Conservation (phyloP, 1,139 yeast species). For the Saccharomyces hybrid region DNA sequence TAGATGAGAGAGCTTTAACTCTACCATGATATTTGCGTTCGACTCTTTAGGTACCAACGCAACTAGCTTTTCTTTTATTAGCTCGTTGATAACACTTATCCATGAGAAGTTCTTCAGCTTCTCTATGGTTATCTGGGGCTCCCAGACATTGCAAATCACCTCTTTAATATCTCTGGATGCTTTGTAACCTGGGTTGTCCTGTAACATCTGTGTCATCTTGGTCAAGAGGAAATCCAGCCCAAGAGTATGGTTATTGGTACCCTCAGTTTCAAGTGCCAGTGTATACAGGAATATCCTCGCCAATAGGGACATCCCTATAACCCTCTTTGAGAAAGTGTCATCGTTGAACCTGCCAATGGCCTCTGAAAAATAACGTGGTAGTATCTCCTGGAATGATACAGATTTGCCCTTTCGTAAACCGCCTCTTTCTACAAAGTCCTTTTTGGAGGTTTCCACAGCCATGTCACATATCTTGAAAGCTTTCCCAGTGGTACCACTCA, state of each 20-base stretch:
- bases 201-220: not conserved
- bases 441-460: conserved; percentile 78
- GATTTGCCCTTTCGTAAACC: not conserved
- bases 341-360: not conserved
- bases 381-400: not conserved
- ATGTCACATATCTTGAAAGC: conserved; percentile 78
- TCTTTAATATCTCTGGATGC: conserved; percentile 39
- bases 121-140: not conserved
- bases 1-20: not conserved
- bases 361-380: not conserved
- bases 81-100: not conserved
- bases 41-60: not conserved
- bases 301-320: not conserved
- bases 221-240: not conserved
- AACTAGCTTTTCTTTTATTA: not conserved
- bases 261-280: not conserved
- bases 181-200: not conserved
- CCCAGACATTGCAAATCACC: conserved; percentile 52
- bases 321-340: not conserved
- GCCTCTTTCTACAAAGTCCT: conserved; percentile 30
- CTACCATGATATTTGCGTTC: not conserved
- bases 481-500: conserved; percentile 85
- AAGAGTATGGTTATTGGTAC: not conserved
- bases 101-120: not conserved
- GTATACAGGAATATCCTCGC: not conserved